phyloP scores from a whole-genome alignment of 495 filamentous ascomycete species.

The Astrocystis sublimbata region DNA sequence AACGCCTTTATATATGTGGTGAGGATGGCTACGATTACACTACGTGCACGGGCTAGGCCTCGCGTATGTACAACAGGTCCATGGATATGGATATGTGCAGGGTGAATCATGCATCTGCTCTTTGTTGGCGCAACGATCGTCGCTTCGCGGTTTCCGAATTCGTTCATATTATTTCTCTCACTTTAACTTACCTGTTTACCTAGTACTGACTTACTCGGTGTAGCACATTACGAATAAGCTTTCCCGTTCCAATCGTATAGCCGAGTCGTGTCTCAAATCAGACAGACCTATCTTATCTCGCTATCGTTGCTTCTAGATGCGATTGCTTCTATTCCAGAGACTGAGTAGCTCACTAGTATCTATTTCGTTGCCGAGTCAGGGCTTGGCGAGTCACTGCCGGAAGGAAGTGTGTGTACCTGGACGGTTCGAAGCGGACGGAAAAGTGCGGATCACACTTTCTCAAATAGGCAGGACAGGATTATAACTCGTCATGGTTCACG shows the following conservation, averaged over 20 bases:
- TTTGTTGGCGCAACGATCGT: not conserved
- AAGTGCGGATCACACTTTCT: constrained; percentile 15
- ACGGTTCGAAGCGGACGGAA: not conserved
- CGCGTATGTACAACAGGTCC: not conserved
- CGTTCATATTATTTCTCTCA: not conserved
- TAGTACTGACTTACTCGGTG: too few species aligned
- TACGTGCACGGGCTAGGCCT: not conserved
- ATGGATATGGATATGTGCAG: not conserved
- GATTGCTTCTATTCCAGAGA: not conserved
- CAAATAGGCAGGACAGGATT: constrained; percentile 19
- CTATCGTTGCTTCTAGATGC: too few species aligned
- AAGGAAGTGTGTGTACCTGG: not conserved
- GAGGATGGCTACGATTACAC: not conserved
- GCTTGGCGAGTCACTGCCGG: constrained; percentile 5
- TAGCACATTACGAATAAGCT: too few species aligned
- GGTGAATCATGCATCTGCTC: not conserved
- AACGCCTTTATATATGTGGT: not conserved
- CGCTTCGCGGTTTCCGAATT: not conserved
- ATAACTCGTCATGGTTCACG: too few species aligned
- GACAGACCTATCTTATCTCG: too few species aligned
- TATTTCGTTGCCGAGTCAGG: not conserved
- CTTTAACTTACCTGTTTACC: too few species aligned
- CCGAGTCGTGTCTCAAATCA: too few species aligned
- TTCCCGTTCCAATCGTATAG: too few species aligned
- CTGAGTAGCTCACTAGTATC: not conserved